A percentile compares a stretch with the other conserved stretches of the same genome.
Conservation (phyloP, 208 protist species). For the Wallacemonas sp. region DNA sequence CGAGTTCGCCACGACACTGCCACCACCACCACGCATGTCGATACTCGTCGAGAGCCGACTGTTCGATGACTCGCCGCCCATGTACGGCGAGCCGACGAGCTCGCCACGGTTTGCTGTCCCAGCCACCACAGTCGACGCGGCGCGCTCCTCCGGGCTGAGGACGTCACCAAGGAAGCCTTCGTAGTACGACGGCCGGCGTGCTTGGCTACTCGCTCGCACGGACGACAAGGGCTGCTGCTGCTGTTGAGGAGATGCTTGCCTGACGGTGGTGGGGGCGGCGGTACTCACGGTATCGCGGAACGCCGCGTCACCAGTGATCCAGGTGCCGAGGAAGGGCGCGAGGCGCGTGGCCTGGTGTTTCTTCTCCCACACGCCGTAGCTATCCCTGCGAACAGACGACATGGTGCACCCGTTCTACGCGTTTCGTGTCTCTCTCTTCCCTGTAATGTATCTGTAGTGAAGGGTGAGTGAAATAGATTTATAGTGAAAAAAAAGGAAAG, state of each 20-base stretch:
- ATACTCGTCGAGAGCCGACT: no score
- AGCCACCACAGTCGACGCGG: not conserved
- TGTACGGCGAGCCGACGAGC: no score
- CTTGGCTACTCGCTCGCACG: no score
- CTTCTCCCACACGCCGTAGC: not conserved
- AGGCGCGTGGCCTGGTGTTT: not conserved
- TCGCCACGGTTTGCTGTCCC: not conserved
- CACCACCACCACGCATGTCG: not conserved
- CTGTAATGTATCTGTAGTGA: no score
- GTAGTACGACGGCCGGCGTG: slow-evolving; percentile 26
- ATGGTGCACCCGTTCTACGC: not conserved
- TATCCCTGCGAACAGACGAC: not conserved
- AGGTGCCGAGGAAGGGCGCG: not conserved
- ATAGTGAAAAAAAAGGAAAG: not conserved
- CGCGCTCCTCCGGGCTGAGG: slow-evolving; percentile 9
- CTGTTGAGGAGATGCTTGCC: no score
- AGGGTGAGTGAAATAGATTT: no score
- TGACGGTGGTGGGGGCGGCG: no score
- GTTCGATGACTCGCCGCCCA: no score
- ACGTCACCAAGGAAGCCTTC: slow-evolving; percentile 23
- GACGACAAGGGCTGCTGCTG: no score
- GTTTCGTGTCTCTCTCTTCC: not conserved
- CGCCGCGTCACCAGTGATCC: not conserved
- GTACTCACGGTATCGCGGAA: no score
- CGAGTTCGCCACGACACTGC: not conserved